Base-by-base conservation (phyloP, 495 filamentous ascomycete genomes). In the Xylaria scruposa region DNA sequence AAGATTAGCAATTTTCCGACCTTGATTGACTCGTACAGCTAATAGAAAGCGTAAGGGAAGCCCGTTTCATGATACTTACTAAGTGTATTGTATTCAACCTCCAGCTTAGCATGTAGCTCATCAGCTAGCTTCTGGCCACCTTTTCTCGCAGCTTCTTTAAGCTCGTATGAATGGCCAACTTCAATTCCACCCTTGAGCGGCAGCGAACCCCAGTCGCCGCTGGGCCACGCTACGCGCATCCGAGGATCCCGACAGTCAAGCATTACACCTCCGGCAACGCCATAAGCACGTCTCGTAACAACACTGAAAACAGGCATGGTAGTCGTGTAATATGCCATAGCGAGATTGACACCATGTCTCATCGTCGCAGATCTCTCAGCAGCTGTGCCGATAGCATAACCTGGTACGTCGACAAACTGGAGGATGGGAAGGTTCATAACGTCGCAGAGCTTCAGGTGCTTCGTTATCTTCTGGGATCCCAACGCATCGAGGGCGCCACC, bases 251-350 rank as follows among this genome's bases (percentile, higher is more conserved):
- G 83, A 38, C 85, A 86, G 46, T 88, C 88, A 0, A 90, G 75
- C 89, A 91, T 91, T 17, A 90, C 77, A 3, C 88, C 88, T 0
- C 89, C 89, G 3, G 89, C 89, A 3, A 90, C 89, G 33, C 89
- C 89, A 65, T 86, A 90, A 0, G 84, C 86, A 21, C 87, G 83
- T 4, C 89, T 79, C 4, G 86, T 86, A 3, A 90, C 82, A 40
- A 91, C 87, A 68, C 83, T 87, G 78, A 90, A 91, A 4, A 91
- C 81, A 0, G 89, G 89, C 36, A 81, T 85, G 6, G 88, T 90
- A 13, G 88, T 90, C 10, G 83, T 82, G 74, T 84, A 89, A 74
- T 91, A 90, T 0, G 88, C 82, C 59, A 87, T 87, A 42, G 86
- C 87, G 4, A 90, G 82, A 36, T 87, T 84, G 15, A 90, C 81